Conservation (phyloP, 306 rosid species). For the Aeschynomene evenia region DNA sequence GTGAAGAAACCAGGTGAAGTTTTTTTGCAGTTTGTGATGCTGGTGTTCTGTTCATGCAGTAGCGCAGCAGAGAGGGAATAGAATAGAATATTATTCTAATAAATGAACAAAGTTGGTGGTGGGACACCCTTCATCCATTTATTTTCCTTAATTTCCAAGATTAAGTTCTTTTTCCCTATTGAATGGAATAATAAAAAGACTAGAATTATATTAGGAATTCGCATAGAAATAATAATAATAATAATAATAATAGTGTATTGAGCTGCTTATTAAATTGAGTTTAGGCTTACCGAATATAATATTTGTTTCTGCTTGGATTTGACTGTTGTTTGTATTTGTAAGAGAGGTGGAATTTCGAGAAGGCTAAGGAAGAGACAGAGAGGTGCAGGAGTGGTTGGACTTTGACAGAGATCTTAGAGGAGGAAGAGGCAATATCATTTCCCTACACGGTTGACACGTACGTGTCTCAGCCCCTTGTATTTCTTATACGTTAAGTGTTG, state of each 20-base stretch:
- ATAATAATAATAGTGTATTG: no score
- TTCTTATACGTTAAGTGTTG: background rate
- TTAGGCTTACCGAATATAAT: no score
- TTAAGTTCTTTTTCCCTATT: background rate
- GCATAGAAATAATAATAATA: no score
- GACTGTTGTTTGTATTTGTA: no score
- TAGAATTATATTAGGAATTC: background rate
- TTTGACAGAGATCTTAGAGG: no score
- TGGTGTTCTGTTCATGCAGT: background rate
- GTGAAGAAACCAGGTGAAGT: background rate
- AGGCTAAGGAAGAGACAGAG: no score
- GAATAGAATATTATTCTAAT: conserved; percentile 4
- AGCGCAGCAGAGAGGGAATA: background rate
- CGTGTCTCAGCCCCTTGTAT: background rate
- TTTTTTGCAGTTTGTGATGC: background rate
- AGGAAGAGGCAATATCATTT: no score
- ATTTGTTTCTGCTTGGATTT: no score
- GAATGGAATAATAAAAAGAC: background rate
- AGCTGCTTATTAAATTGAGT: no score
- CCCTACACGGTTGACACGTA: background rate
- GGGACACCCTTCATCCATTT: background rate
- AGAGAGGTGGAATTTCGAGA: no score
- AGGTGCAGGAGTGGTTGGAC: no score
- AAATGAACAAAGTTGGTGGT: background rate
- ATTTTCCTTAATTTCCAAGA: background rate